Base-by-base conservation (phyloP, 2,329 filamentous ascomycete species). In the Venturia pyrina region DNA sequence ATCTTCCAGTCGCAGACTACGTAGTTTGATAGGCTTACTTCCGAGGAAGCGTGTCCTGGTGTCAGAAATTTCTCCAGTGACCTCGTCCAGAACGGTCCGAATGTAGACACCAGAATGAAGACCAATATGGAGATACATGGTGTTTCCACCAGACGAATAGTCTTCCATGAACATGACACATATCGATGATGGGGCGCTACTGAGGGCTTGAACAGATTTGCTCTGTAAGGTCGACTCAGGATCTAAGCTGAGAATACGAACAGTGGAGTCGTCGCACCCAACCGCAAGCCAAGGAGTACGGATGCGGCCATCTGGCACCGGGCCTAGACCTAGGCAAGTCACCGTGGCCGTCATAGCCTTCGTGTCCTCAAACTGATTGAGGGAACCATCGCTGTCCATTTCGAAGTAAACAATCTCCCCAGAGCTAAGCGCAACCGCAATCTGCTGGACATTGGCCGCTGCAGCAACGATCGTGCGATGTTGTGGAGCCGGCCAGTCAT, bases 371-470 rank as follows among this genome's bases (percentile, higher is more conserved):
- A 97, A 96, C 78, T 98, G 93, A 43, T 91, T 91, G 41, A 98
- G 81, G 3, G 90, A 90, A 40, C 93, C 93, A 76, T 98, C 93
- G 0, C 86, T 84, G 72, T 97, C 95, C 87, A 97, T 93, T 75
- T 99, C 96, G 71, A 99, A 99, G 74, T 98, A 99, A 53, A 96
- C 90, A 69, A 99, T 93, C 75, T 99, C 95, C 46, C 93, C 93
- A 10, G 93, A 97, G 74, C 93, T 98, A 34, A 99, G 81, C 0
- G 95, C 95, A 62, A 98, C 88, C 3, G 92, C 92, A 34, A 99
- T 91, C 77, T 99, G 95, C 53, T 90, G 87, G 71, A 93, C 88
- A 72, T 99, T 99, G 19, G 93, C 95, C 1, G 93, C 89, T 43
- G 93, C 96, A 10, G 93, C 91, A 60, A 98, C 92, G 69, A 99